A percentile compares a stretch with the other conserved stretches of the same genome.
Conservation (phyloP, 768 basidiomycete species). For the Lactarius indigo region DNA sequence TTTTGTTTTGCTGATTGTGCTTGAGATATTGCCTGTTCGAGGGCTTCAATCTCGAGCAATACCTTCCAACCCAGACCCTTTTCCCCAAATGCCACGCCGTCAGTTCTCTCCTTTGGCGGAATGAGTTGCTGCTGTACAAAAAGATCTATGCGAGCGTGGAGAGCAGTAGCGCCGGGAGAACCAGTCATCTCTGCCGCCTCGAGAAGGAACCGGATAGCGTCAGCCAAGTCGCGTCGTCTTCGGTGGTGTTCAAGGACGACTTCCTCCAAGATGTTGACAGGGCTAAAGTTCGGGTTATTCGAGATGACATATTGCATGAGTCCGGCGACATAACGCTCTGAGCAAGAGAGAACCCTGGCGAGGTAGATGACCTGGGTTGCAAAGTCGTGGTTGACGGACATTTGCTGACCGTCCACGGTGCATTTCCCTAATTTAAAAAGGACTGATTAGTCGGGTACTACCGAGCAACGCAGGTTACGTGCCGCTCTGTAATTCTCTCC, state of each 20-base stretch:
- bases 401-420: conserved; percentile 56
- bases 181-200: conserved; percentile 55
- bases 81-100: conserved; percentile 31
- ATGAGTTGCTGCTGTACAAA: conserved; percentile 59
- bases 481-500: conserved; percentile 69
- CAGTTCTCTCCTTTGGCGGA: conserved; percentile 33
- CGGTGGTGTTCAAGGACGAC: conserved; percentile 66
- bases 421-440: conserved; percentile 55
- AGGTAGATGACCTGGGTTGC: conserved; percentile 73
- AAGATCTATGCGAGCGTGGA: conserved; percentile 48
- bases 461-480: conserved; percentile 24
- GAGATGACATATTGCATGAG: conserved; percentile 63
- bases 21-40: conserved; percentile 50
- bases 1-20: conserved; percentile 58
- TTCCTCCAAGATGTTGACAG: conserved; percentile 57
- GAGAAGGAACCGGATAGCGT: conserved; percentile 66
- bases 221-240: conserved; percentile 64
- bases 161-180: conserved; percentile 41
- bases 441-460: not conserved
- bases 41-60: conserved; percentile 58
- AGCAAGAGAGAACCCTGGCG: conserved; percentile 75
- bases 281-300: conserved; percentile 59
- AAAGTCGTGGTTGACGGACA: conserved; percentile 76
- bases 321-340: conserved; percentile 74
- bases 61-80: conserved; percentile 51